phyloP scores from a whole-genome alignment of 1,284 basidiomycete species.

The Hemileia vastatrix region DNA sequence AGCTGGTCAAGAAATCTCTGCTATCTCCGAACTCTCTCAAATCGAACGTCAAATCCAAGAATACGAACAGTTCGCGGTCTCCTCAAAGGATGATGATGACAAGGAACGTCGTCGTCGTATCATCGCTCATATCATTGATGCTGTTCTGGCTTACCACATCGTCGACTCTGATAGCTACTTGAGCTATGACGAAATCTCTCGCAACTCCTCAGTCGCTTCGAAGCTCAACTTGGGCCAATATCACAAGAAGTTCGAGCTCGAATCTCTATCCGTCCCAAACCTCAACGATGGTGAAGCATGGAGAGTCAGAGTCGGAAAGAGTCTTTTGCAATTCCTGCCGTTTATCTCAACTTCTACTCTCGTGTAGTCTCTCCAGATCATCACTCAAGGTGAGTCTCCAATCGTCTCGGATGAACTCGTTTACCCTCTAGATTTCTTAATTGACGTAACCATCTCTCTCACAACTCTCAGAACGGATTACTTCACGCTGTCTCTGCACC shows the following conservation, averaged over 20 bases:
- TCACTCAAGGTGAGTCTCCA: constrained; percentile 5
- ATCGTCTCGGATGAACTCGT: no score
- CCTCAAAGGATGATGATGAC: constrained; percentile 50
- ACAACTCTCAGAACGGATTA: constrained; percentile 56
- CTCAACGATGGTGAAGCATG: constrained; percentile 53
- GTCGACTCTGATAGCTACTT: constrained; percentile 51
- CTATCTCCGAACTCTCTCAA: constrained; percentile 20
- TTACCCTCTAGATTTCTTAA: no score
- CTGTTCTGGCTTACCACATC: constrained; percentile 57
- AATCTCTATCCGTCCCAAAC: no score
- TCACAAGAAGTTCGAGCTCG: constrained; percentile 51
- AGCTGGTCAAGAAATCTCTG: neutral
- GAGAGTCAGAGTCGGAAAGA: constrained; percentile 53
- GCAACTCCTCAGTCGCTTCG: constrained; percentile 57
- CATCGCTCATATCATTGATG: constrained; percentile 51
- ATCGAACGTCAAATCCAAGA: constrained; percentile 27
- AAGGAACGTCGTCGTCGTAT: constrained; percentile 51
- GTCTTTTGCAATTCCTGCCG: constrained; percentile 45
- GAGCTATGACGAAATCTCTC: constrained; percentile 48
- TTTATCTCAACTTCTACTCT: constrained; percentile 54
- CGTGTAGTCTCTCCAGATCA: constrained; percentile 51
- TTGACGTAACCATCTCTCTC: no score
- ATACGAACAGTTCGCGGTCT: constrained; percentile 21
- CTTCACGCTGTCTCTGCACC: constrained; percentile 57
- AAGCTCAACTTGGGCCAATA: no score